Evolutionary conservation across 345 rosid species (phyloP), one percentile per base, ranked within the genome.

Genomic region (Populus tremula): DNA sequence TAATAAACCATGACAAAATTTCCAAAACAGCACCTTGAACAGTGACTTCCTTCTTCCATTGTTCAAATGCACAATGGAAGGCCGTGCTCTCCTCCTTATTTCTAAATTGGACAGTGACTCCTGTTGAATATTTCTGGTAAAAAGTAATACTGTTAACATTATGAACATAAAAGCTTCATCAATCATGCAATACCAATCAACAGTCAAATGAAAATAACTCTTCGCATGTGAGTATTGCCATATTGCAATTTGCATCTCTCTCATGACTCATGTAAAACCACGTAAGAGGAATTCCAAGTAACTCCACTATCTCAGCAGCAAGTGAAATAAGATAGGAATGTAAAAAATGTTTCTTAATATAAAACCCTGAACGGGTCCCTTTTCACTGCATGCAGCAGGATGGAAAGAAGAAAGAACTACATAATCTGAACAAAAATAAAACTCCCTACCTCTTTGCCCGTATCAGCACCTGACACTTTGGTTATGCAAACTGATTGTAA

Each of bases 61-160:
- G 94, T 83, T 91, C 90, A 83, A 93, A 91, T 16, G 91, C 87
- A 82, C 83, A 85, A 88, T 90, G 94, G 86, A 96, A 96, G 77
- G 84, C 82, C 79, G 75, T 88, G 89, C 96, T 86, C 80, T 91
- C 97, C 80, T 90, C 93, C 81, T 90, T 98, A 61, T 84, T 86
- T 83, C 82, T 87, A 89, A 96, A 93, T 21, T 82, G 86, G 79
- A 96, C 82, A 63, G 77, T 78, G 82, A 89, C 76, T 82, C 92
- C 97, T 78, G 84, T 82, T 38, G 98, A 88, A 84, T 85, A 86
- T 82, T 82, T 88, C 99, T 92, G 97, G 82, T 85, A 75, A 87
- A 74, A 78, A 70, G 69, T 77, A 73, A 80, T 77, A 75, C 25
- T 33, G 79, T 83, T 77, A 78, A 78, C 67, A 77, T 39, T 18